Evolutionary conservation across 2,329 filamentous ascomycete species (phyloP), one percentile per base, ranked within the genome.

Genomic region (Aspergillus persii): DNA sequence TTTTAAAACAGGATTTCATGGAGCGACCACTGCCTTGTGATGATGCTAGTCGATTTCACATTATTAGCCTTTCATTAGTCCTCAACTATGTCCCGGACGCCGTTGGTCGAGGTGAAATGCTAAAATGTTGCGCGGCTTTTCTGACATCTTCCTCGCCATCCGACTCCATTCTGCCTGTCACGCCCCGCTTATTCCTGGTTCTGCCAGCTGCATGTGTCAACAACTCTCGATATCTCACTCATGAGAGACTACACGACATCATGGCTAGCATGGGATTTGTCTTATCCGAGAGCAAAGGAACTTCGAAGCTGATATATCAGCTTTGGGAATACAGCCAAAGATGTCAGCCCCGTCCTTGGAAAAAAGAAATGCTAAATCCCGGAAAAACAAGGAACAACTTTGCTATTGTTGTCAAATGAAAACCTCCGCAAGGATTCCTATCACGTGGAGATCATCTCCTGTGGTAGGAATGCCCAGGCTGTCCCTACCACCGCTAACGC

Each of bases 1-100:
- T 99, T 65, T 72, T 87, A 58, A 87, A 96, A 74, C 92, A 97
- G 72, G 92, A 99, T 74, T 98, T 99, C 70, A 96, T 99, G 93
- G 79, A 91, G 66, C 84, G 92, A 29, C 90, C 92, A 0, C 75
- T 94, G 3, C 94, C 94, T 0, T 33, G 54, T 4, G 74, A 65
- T 7, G 71, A 82, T 26, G 79, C 83, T 5, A 87, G 92, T 46
- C 80, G 80, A 26, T 98, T 98, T 72, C 91, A 99, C 72, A 85
- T 98, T 54, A 89, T 99, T 69, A 96, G 92, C 53, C 81, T 99
- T 27, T 96, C 92, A 8, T 80, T 99, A 55, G 95, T 99, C 4
- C 81, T 99, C 63, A 99, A 99, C 75, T 99, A 92, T 71, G 93
- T 98, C 3, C 91, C 94, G 0, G 88, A 93, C 66, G 84, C 92